Evolutionary conservation across 331 rosid species (phyloP).

Genomic region (Stylosanthes scabra): DNA sequence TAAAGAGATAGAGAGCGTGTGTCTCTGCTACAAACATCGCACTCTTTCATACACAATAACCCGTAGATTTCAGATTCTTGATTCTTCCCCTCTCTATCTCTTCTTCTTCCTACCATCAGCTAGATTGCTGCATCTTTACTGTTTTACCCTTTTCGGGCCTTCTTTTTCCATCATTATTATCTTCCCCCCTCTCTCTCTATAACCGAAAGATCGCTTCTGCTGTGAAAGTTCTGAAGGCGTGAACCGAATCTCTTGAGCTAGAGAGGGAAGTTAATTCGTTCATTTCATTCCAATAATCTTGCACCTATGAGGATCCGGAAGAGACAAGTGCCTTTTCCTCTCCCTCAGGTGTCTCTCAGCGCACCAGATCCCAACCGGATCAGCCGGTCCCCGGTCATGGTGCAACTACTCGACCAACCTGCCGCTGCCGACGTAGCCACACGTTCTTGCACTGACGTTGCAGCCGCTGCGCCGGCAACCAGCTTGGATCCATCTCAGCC

Average conservation of each 20-base stretch:
- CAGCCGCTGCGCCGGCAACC: not conserved
- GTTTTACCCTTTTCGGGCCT: slow-evolving; percentile 4
- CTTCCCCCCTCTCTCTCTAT: slow-evolving; percentile 35
- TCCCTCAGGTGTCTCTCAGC: slow-evolving; percentile 23
- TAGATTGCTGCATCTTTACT: not conserved
- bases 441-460: slow-evolving; percentile 37
- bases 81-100: slow-evolving; percentile 16
- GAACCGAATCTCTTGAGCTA: slow-evolving; percentile 19
- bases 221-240: slow-evolving; percentile 18
- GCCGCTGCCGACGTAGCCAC: slow-evolving; percentile 1
- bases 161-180: slow-evolving; percentile 20
- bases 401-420: slow-evolving; percentile 62
- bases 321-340: slow-evolving; percentile 63
- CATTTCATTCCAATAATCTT: slow-evolving; percentile 17
- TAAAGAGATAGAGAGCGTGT: slow-evolving; percentile 1
- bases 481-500: slow-evolving; percentile 46
- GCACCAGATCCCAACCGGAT: slow-evolving; percentile 84
- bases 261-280: not conserved
- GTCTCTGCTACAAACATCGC: not conserved
- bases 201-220: slow-evolving; percentile 39
- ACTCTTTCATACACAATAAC: slow-evolving; percentile 17
- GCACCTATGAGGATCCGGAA: slow-evolving; percentile 94
- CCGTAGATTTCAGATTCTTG: slow-evolving; percentile 4
- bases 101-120: not conserved
- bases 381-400: slow-evolving; percentile 64